These are phyloP conservation scores for Agroathelia rolfsii DNA, from an alignment of 1,284 basidiomycete genomes.

Conservation along the genomic window DNA sequence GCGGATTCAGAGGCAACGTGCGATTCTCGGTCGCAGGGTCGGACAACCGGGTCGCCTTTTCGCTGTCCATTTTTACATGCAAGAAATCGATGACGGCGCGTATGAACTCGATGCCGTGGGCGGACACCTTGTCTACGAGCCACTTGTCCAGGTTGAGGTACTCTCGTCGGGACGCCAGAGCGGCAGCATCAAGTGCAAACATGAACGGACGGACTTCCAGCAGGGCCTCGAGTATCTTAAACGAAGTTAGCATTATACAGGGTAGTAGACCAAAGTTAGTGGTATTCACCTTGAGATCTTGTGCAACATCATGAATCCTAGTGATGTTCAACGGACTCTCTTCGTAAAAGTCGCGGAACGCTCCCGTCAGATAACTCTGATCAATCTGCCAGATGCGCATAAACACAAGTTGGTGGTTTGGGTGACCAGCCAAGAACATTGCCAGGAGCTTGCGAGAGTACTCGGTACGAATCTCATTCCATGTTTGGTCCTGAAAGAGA, in stretches of 20 bases:
- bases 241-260: constrained; percentile 5
- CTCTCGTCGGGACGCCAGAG: constrained; percentile 86
- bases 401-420: constrained; percentile 93
- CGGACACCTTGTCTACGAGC: constrained; percentile 80
- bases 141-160: constrained; percentile 95
- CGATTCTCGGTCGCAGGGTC: constrained; percentile 71
- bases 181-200: constrained; percentile 88
- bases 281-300: constrained; percentile 76
- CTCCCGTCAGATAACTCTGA: constrained; percentile 74
- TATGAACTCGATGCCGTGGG: constrained; percentile 80
- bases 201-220: constrained; percentile 82
- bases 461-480: constrained; percentile 80
- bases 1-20: constrained; percentile 75
- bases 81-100: constrained; percentile 82
- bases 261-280: constrained; percentile 5
- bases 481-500: constrained; percentile 55
- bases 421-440: constrained; percentile 89
- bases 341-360: constrained; percentile 86
- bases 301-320: constrained; percentile 89
- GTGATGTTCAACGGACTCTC: constrained; percentile 92
- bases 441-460: constrained; percentile 81
- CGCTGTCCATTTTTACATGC: constrained; percentile 85
- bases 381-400: constrained; percentile 92
- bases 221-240: constrained; percentile 80
- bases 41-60: constrained; percentile 70